Evolutionary conservation across 257 asterid genomes (phyloP), one percentile per base, ranked within the genome.

Genomic region (Solanum clarkiae): DNA sequence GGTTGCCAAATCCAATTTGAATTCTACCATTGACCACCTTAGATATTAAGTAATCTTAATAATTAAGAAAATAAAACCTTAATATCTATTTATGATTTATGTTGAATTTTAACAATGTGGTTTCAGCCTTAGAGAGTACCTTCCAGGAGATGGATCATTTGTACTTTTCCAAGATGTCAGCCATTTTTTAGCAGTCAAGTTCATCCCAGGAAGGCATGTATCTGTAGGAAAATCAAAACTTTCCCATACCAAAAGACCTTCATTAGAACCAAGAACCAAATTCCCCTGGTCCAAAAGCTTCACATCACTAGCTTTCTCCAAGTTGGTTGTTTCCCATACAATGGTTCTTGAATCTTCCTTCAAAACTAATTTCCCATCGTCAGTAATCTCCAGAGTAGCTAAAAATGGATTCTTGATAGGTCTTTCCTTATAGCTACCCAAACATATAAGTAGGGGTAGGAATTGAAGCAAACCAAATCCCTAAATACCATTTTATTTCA

Each of bases 181-280:
- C 90, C 87, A 84, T 36, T 69, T 87, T 56, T 70, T 87, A 75
- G 92, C 90, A 20, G 94, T 92, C 88, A 93, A 60, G 79, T 93
- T 91, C 95, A 93, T 92, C 26, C 96, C 97, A 1, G 98, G 96
- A 32, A 94, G 93, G 93, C 96, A 95, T 57, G 97, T 92, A 88
- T 94, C 97, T 17, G 97, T 87, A 26, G 97, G 97, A 82, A 87
- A 90, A 89, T 95, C 95, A 88, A 95, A 94, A 88, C 97, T 94
- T 80, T 90, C 94, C 99, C 99, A 95, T 85, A 92, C 86, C 49
- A 87, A 26, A 24, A 60, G 66, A 18, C 96, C 93, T 5, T 90
- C 88, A 9, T 18, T 32, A 42, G 87, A 80, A 84, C 86, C 81
- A 63, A 95, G 85, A 8, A 91, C 92, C 56, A 95, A 84, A 88